Percentiles rank a stretch among this genome's conserved stretches.
phyloP scores from a whole-genome alignment of 805 yeast genomes.

The Saturnispora saitoi region DNA sequence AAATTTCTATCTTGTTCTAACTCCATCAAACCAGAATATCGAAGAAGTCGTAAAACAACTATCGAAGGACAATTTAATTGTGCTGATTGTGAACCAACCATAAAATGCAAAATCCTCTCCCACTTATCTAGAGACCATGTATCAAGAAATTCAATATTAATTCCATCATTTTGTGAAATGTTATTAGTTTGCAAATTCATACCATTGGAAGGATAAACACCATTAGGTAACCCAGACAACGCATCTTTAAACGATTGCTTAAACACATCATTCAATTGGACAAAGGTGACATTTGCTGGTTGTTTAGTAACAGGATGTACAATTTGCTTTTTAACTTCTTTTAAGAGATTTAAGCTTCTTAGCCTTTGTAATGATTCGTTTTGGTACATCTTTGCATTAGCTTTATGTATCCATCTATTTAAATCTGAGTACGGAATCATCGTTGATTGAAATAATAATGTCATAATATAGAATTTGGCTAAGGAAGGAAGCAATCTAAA shows the following conservation, averaged over 20 bases:
- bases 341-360: constrained; percentile 65
- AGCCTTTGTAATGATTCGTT: constrained; percentile 74
- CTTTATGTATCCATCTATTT: constrained; percentile 62
- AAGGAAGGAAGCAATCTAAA: constrained; percentile 80
- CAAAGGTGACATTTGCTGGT: constrained; percentile 25
- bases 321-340: constrained; percentile 36
- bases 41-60: constrained; percentile 71
- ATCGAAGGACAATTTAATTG: constrained; percentile 50
- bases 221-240: constrained; percentile 51
- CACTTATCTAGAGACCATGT: constrained; percentile 78
- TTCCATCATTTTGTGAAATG: constrained; percentile 24
- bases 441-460: constrained; percentile 73
- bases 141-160: constrained; percentile 61
- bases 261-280: constrained; percentile 63
- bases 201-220: background rate
- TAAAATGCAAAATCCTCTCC: constrained; percentile 92
- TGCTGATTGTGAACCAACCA: constrained; percentile 86
- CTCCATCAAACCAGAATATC: constrained; percentile 84
- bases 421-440: constrained; percentile 60
- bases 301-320: constrained; percentile 30
- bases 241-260: constrained; percentile 71
- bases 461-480: constrained; percentile 82
- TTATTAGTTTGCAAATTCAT: constrained; percentile 3
- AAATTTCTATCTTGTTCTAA: constrained; percentile 32
- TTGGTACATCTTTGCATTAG: constrained; percentile 37